A percentile compares a stretch with the other conserved stretches of the same genome.
Evolutionary conservation across 192 early-diverging fungal species (phyloP).

Genomic region (Coemansia sp.): DNA sequence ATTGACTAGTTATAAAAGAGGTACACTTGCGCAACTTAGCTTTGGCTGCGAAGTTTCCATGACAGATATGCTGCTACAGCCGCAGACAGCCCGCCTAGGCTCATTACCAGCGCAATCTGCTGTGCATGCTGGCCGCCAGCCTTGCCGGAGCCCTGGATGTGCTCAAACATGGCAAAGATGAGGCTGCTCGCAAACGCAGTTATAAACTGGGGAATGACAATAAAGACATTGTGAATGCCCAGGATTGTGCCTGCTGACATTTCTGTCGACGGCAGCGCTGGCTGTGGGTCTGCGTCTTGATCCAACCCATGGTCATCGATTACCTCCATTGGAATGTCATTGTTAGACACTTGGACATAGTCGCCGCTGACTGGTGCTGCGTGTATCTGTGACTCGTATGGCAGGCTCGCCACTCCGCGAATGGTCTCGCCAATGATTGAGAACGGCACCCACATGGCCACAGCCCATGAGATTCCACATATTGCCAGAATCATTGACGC

Average conservation of each 20-base stretch:
- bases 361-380: not conserved
- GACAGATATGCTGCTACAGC: constrained; percentile 30
- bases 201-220: constrained; percentile 89
- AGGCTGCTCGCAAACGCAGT: constrained; percentile 74
- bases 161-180: constrained; percentile 68
- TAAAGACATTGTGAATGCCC: constrained; percentile 94
- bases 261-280: not conserved
- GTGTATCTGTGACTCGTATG: constrained; percentile 3
- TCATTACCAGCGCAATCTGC: constrained; percentile 42
- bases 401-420: constrained; percentile 4
- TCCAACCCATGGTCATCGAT: not conserved
- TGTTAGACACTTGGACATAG: constrained; percentile 22
- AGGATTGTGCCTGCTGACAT: constrained; percentile 73
- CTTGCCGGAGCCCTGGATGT: constrained; percentile 15
- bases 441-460: constrained; percentile 93
- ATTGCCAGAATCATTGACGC: constrained; percentile 71
- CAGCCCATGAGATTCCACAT: constrained; percentile 82
- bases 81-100: constrained; percentile 38
- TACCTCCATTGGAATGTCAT: constrained; percentile 31
- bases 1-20: not conserved
- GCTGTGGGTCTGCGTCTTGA: not conserved
- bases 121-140: constrained; percentile 31
- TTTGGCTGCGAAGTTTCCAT: constrained; percentile 19
- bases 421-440: constrained; percentile 74
- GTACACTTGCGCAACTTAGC: not conserved